Evolutionary conservation across 129 eudicot species (phyloP).

Genomic region (Saposhnikovia divaricata): DNA sequence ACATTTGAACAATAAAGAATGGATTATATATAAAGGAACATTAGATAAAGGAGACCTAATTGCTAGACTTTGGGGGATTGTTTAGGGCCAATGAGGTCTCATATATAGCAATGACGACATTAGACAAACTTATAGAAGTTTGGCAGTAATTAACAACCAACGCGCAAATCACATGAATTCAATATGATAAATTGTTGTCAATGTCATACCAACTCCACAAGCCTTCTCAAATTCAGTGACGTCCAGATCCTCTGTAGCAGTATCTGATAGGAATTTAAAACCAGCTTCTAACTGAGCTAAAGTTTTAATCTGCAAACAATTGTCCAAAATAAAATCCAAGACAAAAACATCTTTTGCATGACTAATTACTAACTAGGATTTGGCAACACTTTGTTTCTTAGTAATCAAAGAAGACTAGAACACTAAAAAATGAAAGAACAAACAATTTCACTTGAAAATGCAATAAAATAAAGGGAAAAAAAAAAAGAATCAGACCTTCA

Average conservation of each 20-base stretch:
- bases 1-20: not conserved
- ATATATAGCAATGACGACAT: not conserved
- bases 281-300: slow-evolving; percentile 93
- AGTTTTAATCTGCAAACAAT: slow-evolving; percentile 58
- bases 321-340: not conserved
- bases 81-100: not conserved
- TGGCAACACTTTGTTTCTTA: not conserved
- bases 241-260: slow-evolving; percentile 49
- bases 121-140: not conserved
- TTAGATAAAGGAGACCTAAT: not conserved
- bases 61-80: not conserved
- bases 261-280: slow-evolving; percentile 48
- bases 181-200: slow-evolving; percentile 1
- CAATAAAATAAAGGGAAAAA: too few relatives aligned
- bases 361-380: not conserved
- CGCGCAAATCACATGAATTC: not conserved
- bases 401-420: not conserved
- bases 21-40: not conserved
- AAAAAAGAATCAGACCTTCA: slow-evolving; percentile 44
- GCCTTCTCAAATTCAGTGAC: slow-evolving; percentile 66
- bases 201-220: slow-evolving; percentile 87
- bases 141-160: not conserved
- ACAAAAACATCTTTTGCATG: not conserved
- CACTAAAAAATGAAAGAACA: not conserved
- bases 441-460: not conserved